Evolutionary conservation across 805 yeast genomes (phyloP).

Genomic region (Tetrapisispora taiwanensis): DNA sequence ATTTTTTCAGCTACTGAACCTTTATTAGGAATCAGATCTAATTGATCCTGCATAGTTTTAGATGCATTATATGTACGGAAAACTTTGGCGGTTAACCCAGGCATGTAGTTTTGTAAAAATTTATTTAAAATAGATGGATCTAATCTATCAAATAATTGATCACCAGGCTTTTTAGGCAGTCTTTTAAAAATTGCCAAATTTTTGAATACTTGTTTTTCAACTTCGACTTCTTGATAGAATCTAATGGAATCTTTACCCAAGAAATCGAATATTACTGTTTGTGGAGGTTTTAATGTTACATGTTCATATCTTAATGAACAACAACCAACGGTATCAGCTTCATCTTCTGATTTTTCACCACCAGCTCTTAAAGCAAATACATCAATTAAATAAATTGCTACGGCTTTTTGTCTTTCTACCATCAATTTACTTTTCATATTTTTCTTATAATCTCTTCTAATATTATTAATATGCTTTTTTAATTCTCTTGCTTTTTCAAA

Average conservation of each 20-base stretch:
- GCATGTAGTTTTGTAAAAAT: conserved; percentile 81
- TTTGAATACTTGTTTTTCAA: conserved; percentile 84
- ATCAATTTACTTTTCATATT: conserved; percentile 64
- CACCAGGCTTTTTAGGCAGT: conserved; percentile 83
- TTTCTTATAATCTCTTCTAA: conserved; percentile 63
- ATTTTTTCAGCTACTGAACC: conserved; percentile 85
- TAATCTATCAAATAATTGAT: conserved; percentile 82
- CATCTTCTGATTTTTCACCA: conserved; percentile 94
- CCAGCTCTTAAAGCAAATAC: conserved; percentile 94
- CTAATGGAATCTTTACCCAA: conserved; percentile 93
- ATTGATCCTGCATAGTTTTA: conserved; percentile 91
- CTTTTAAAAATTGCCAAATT: conserved; percentile 80
- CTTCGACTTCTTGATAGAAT: conserved; percentile 85
- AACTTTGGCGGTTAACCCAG: conserved; percentile 90
- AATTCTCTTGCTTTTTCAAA: conserved; percentile 89
- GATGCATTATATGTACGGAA: conserved; percentile 97
- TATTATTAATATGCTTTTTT: conserved; percentile 57
- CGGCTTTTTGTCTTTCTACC: conserved; percentile 85
- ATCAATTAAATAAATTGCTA: conserved; percentile 88
- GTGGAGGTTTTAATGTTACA: conserved; percentile 75
- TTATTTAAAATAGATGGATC: conserved; percentile 77
- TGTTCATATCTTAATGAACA: conserved; percentile 90
- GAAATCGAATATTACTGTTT: conserved; percentile 79
- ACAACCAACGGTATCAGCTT: conserved; percentile 97
- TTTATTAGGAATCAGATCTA: conserved; percentile 73